phyloP scores from a whole-genome alignment of 2,329 filamentous ascomycete species.

The Claviceps pazoutovae region DNA sequence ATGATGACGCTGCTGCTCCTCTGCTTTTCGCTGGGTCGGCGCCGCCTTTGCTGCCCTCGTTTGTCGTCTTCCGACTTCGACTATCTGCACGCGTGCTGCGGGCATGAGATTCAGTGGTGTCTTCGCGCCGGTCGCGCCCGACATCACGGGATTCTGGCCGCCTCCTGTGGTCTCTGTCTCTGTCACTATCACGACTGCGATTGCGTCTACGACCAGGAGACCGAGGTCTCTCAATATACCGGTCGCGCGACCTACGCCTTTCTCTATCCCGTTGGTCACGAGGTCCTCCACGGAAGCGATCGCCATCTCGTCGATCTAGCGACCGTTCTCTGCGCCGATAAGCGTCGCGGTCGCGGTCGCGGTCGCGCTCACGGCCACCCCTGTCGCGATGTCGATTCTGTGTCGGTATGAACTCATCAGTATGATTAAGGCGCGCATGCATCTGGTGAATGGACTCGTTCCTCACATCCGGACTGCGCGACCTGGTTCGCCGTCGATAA shows the following conservation, averaged over 20 bases:
- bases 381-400: constrained; percentile 48
- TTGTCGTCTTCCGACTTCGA: constrained; percentile 39
- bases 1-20: constrained; percentile 26
- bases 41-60: constrained; percentile 31
- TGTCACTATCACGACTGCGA: constrained; percentile 44
- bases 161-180: constrained; percentile 53
- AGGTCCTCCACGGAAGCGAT: constrained; percentile 45
- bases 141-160: constrained; percentile 63
- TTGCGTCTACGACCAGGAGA: constrained; percentile 46
- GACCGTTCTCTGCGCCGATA: constrained; percentile 59
- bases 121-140: constrained; percentile 49
- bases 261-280: constrained; percentile 44
- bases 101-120: constrained; percentile 55
- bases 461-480: constrained; percentile 51
- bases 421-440: constrained; percentile 12
- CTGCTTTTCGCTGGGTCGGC: constrained; percentile 45
- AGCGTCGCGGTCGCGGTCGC: constrained; percentile 36
- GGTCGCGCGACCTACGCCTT: constrained; percentile 49
- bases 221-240: constrained; percentile 43
- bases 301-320: constrained; percentile 51
- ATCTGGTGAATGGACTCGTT: constrained; percentile 7
- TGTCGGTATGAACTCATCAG: constrained; percentile 23
- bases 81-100: constrained; percentile 54
- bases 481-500: constrained; percentile 42
- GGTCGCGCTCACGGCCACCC: constrained; percentile 21